Evolutionary conservation across 345 rosid species (phyloP).

Genomic region (Populus deltoides): DNA sequence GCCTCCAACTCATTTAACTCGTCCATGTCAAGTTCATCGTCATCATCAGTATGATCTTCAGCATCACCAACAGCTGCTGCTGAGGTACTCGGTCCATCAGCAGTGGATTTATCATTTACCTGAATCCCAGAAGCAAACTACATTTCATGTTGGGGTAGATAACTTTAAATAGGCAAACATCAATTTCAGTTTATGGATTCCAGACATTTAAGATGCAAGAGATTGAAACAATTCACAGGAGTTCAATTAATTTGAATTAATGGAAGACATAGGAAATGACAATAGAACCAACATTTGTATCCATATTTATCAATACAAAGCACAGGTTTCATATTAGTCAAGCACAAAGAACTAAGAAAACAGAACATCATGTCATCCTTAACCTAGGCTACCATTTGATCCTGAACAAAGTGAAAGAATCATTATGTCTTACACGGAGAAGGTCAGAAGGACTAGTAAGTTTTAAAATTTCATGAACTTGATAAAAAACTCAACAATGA

Average conservation of each 20-base stretch:
- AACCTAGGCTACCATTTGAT: not conserved
- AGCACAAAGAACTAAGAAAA: not conserved
- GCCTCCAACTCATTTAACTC: slow-evolving; percentile 35
- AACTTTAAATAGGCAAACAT: not conserved
- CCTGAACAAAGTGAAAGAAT: not conserved
- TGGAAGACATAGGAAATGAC: not conserved
- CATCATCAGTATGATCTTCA: slow-evolving; percentile 24
- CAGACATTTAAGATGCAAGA: not conserved
- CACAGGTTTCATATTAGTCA: not conserved
- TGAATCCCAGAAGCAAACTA: slow-evolving; percentile 9
- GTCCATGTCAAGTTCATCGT: slow-evolving; percentile 35
- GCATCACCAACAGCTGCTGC: slow-evolving; percentile 15
- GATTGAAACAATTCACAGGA: not conserved
- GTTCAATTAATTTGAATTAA: not conserved
- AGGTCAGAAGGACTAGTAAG: not conserved
- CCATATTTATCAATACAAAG: not conserved
- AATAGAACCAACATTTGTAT: not conserved
- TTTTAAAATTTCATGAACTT: not conserved
- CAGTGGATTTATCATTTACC: slow-evolving; percentile 33
- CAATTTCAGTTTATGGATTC: not conserved
- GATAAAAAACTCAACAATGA: not conserved
- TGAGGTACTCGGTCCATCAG: slow-evolving; percentile 32
- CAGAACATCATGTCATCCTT: not conserved
- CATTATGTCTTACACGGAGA: not conserved
- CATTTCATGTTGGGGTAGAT: not conserved